Evolutionary conservation across 257 asterid species (phyloP).

Genomic region (Datura wrightii): DNA sequence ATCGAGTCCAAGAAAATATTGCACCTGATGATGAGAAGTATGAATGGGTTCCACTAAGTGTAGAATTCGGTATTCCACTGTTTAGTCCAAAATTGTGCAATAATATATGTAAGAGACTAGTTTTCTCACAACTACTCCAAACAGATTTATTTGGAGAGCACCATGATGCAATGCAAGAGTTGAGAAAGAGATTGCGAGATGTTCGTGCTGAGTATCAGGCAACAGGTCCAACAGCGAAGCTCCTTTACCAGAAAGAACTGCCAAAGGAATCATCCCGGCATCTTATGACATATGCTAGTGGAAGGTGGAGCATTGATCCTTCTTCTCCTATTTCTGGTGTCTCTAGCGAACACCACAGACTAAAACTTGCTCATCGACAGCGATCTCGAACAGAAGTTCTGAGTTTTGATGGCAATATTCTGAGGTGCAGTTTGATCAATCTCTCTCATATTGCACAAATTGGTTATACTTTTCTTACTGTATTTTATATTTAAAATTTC

Average conservation of each 20-base stretch:
- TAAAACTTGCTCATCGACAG: constrained; percentile 90
- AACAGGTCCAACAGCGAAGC: constrained; percentile 86
- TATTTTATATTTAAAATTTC: not conserved
- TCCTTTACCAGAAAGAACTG: constrained; percentile 93
- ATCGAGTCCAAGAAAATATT: constrained; percentile 56
- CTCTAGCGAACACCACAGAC: constrained; percentile 80
- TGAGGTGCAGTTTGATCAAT: constrained; percentile 65
- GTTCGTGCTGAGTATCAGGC: constrained; percentile 92
- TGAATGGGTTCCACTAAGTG: constrained; percentile 96
- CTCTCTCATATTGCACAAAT: constrained; percentile 27
- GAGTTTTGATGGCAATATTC: constrained; percentile 93
- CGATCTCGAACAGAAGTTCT: constrained; percentile 84
- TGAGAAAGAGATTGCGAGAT: constrained; percentile 73
- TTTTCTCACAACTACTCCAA: constrained; percentile 85
- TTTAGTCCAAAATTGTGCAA: constrained; percentile 93
- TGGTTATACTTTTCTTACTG: constrained; percentile 18
- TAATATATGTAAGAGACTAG: constrained; percentile 79
- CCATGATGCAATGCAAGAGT: constrained; percentile 90
- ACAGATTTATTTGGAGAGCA: constrained; percentile 75
- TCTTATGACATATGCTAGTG: constrained; percentile 94
- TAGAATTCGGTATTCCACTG: constrained; percentile 91
- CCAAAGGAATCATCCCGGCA: constrained; percentile 62
- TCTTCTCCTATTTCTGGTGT: constrained; percentile 98
- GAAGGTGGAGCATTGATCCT: constrained; percentile 96
- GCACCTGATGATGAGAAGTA: constrained; percentile 63